Conservation (phyloP, 805 yeast species). For the Kurtzmaniella cleridarum region DNA sequence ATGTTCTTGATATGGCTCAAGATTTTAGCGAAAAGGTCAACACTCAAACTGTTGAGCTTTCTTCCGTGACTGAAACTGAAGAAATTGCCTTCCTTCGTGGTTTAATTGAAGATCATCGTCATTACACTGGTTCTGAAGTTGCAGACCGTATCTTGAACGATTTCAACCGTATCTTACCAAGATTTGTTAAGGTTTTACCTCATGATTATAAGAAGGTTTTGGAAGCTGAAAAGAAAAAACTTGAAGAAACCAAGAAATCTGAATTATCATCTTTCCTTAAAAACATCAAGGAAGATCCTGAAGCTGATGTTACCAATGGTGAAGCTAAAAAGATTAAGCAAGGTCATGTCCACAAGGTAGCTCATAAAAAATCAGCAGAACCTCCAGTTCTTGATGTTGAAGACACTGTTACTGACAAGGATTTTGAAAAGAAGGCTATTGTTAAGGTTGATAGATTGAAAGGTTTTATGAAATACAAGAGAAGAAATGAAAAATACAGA, state of each 20-base stretch:
- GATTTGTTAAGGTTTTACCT: constrained; percentile 92
- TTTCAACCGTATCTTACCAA: constrained; percentile 82
- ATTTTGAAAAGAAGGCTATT: constrained; percentile 57
- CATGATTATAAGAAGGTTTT: constrained; percentile 85
- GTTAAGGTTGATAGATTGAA: constrained; percentile 69
- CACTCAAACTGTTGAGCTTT: constrained; percentile 73
- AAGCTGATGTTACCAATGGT: constrained; percentile 83
- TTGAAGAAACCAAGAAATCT: constrained; percentile 59
- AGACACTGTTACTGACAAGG: constrained; percentile 73
- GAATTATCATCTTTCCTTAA: constrained; percentile 63
- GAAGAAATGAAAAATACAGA: constrained; percentile 84
- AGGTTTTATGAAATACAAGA: constrained; percentile 92
- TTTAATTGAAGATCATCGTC: constrained; percentile 89
- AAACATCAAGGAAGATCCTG: constrained; percentile 76
- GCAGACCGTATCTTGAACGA: constrained; percentile 79
- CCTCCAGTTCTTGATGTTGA: constrained; percentile 88
- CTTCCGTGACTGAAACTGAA: constrained; percentile 72
- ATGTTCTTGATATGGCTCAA: constrained; percentile 92
- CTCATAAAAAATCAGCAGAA: constrained; percentile 39
- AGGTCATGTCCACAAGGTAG: constrained; percentile 38
- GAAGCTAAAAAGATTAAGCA: constrained; percentile 61
- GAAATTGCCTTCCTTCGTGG: constrained; percentile 94
- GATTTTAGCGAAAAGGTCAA: constrained; percentile 81
- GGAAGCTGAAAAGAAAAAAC: constrained; percentile 64
- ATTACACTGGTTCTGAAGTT: constrained; percentile 87